Evolutionary conservation across 192 early-diverging fungal genomes (phyloP).

Genomic region (Coemansia sp.): DNA sequence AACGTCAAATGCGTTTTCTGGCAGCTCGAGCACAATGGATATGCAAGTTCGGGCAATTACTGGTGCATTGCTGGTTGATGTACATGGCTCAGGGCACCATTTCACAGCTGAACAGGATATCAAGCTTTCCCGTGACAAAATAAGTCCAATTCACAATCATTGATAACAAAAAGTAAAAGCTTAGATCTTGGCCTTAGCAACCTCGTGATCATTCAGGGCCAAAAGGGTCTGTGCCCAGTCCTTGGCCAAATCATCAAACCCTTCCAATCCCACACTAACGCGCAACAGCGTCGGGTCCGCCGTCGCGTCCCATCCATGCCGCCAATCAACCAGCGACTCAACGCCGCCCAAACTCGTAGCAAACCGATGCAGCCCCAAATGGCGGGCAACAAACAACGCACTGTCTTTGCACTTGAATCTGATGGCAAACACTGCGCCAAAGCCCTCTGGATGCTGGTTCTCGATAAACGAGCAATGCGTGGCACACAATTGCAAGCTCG

Average conservation of each 20-base stretch:
- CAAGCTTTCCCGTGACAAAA: too few species aligned
- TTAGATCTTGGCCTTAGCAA: slow-evolving; percentile 6
- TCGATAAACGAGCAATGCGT: slow-evolving; percentile 25
- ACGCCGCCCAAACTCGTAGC: slow-evolving; percentile 70
- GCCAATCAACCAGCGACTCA: slow-evolving; percentile 71
- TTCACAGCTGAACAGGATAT: too few species aligned
- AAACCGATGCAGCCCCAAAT: slow-evolving; percentile 51
- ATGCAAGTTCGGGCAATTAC: too few species aligned
- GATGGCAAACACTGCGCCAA: slow-evolving; percentile 48
- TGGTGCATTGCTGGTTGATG: too few species aligned
- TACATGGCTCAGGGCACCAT: too few species aligned
- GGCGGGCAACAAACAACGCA: slow-evolving; percentile 52
- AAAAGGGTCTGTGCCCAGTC: slow-evolving; percentile 60
- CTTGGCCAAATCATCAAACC: slow-evolving; percentile 61
- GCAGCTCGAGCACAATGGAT: too few species aligned
- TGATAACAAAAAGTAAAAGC: neutral
- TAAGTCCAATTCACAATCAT: neutral
- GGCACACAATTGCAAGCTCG: slow-evolving; percentile 23
- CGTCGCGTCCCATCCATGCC: slow-evolving; percentile 49
- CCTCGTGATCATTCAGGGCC: slow-evolving; percentile 32
- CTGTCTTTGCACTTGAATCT: slow-evolving; percentile 48
- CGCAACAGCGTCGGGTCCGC: slow-evolving; percentile 56
- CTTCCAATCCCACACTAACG: slow-evolving; percentile 70
- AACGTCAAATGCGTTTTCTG: too few species aligned
- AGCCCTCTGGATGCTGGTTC: slow-evolving; percentile 45